A percentile compares a stretch with the other conserved stretches of the same genome.
These are phyloP conservation scores for Penicillium sp. DNA, from an alignment of 2,329 filamentous ascomycete species.

Conservation along the genomic window DNA sequence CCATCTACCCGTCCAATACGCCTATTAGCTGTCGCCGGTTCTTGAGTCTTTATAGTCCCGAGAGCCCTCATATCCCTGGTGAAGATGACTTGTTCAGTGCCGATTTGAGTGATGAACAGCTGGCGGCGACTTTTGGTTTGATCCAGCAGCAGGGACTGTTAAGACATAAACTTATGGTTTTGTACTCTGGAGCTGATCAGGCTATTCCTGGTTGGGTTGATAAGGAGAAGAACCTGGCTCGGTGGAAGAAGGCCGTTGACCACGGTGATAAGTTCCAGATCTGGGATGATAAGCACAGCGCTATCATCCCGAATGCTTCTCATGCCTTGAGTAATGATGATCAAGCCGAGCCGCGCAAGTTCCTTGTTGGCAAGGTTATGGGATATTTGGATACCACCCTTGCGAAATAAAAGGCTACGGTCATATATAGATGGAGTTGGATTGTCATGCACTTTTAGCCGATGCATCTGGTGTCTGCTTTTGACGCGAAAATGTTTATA, in stretches of 20 bases:
- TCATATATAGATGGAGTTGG: neutral
- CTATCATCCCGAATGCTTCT: slow-evolving; percentile 44
- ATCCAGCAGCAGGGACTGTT: slow-evolving; percentile 39
- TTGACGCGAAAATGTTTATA: neutral
- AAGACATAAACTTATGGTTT: slow-evolving; percentile 45
- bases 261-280: slow-evolving; percentile 32
- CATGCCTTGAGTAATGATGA: slow-evolving; percentile 39
- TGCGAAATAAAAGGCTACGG: neutral
- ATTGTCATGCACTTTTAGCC: neutral
- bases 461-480: neutral
- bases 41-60: slow-evolving; percentile 55
- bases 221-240: slow-evolving; percentile 43
- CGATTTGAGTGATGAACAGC: slow-evolving; percentile 61
- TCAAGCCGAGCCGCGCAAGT: slow-evolving; percentile 29
- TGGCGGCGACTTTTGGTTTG: slow-evolving; percentile 63
- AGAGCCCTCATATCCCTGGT: slow-evolving; percentile 58
- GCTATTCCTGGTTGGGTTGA: slow-evolving; percentile 48
- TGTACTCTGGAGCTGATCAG: slow-evolving; percentile 50
- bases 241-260: slow-evolving; percentile 44
- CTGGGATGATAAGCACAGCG: slow-evolving; percentile 51
- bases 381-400: slow-evolving; percentile 19
- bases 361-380: slow-evolving; percentile 29
- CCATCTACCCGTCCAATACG: slow-evolving; percentile 35
- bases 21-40: slow-evolving; percentile 59
- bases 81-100: slow-evolving; percentile 87